Conservation (phyloP, 106 monocot genomes). For the Dactylorhiza incarnata region DNA sequence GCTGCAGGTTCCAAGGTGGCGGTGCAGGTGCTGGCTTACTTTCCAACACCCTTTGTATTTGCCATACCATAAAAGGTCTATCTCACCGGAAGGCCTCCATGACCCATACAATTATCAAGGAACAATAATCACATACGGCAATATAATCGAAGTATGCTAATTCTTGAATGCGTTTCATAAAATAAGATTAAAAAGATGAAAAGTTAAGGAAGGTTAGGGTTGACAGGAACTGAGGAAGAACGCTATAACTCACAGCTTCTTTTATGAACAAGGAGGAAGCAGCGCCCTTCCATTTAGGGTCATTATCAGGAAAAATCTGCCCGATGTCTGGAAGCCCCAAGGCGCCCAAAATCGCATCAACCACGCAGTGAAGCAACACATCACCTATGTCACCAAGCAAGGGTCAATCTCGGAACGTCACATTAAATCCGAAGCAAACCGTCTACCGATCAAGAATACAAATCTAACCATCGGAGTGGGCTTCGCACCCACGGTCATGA, state of each 20-base stretch:
- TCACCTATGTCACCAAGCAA: conserved; percentile 38
- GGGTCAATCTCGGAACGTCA: neutral
- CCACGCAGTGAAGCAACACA: conserved; percentile 96
- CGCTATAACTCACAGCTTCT: conserved; percentile 71
- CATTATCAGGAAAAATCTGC: conserved; percentile 86
- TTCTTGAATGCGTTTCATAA: neutral
- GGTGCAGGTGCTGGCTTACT: no score
- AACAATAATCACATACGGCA: neutral
- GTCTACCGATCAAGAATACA: neutral
- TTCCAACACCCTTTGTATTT: no score
- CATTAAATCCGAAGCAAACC: neutral
- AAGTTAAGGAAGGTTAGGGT: neutral
- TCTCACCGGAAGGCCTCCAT: no score
- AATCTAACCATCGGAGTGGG: conserved; percentile 86
- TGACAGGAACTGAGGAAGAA: neutral
- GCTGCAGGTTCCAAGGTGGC: no score
- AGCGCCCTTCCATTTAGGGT: conserved; percentile 86
- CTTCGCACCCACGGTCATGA: conserved; percentile 89
- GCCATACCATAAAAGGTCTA: no score
- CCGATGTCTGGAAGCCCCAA: conserved; percentile 94
- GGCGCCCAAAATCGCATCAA: conserved; percentile 95
- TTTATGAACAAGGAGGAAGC: conserved; percentile 77
- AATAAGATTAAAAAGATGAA: neutral
- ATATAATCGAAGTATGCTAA: neutral
- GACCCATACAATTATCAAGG: neutral